phyloP scores from a whole-genome alignment of 2,329 filamentous ascomycete genomes.

The Fusarium denticulatum region DNA sequence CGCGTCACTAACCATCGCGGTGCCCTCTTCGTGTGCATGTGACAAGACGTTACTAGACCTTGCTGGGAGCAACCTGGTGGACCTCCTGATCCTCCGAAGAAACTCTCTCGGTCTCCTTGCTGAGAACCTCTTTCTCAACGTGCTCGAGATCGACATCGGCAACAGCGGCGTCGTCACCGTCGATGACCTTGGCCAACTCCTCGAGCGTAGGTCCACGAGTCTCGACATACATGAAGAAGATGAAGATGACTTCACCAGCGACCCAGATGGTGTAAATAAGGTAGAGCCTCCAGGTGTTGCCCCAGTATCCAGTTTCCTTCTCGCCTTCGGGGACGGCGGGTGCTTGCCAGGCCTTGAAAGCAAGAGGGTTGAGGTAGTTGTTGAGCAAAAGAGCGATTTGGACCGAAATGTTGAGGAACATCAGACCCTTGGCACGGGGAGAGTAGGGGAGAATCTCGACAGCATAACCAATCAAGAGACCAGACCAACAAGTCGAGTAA shows the following conservation, averaged over 20 bases:
- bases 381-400: conserved; percentile 70
- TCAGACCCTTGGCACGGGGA: conserved; percentile 67
- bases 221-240: conserved; percentile 75
- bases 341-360: neutral
- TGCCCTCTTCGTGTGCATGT: neutral
- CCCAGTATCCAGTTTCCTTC: conserved; percentile 59
- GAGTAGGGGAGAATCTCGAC: conserved; percentile 69
- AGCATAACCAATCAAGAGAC: conserved; percentile 66
- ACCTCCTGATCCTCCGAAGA: conserved; percentile 10
- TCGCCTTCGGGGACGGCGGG: neutral
- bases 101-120: neutral
- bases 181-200: conserved; percentile 70
- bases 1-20: neutral
- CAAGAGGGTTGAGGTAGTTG: conserved; percentile 54
- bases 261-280: conserved; percentile 74
- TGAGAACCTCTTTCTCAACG: conserved; percentile 60
- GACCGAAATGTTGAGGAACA: conserved; percentile 71
- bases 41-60: neutral
- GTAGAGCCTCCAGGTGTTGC: conserved; percentile 71
- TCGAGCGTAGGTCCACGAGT: conserved; percentile 77
- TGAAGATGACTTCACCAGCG: conserved; percentile 66
- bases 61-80: conserved; percentile 1
- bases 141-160: conserved; percentile 63
- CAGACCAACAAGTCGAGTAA: conserved; percentile 69
- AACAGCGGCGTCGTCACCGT: conserved; percentile 67